These are phyloP conservation scores for Mycena rosella DNA, from an alignment of 768 basidiomycete genomes.

Conservation along the genomic window DNA sequence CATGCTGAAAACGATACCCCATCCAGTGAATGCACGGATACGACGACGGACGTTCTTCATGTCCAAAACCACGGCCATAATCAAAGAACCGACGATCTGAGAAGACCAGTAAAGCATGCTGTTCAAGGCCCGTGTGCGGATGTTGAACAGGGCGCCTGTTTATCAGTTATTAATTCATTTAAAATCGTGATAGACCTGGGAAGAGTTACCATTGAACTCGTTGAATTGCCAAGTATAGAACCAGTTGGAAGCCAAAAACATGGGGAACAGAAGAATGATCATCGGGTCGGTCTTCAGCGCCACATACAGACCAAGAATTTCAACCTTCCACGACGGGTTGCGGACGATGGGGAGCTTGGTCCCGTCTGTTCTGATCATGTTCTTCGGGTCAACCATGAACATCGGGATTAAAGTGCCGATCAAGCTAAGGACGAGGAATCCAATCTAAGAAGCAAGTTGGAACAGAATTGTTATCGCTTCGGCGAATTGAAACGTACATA, in stretches of 20 bases:
- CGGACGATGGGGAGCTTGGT: constrained; percentile 71
- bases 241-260: constrained; percentile 89
- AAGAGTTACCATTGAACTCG: constrained; percentile 69
- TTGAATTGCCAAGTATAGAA: constrained; percentile 92
- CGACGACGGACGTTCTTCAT: constrained; percentile 67
- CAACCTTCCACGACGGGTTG: constrained; percentile 84
- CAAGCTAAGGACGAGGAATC: constrained; percentile 78
- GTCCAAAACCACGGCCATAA: constrained; percentile 80
- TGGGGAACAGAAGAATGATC: constrained; percentile 83
- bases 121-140: constrained; percentile 82
- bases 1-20: constrained; percentile 71
- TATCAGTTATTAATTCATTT: not conserved
- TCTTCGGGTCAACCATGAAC: constrained; percentile 77
- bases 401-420: constrained; percentile 77
- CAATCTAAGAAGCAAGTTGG: constrained; percentile 65
- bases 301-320: constrained; percentile 77
- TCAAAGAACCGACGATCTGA: constrained; percentile 81
- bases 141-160: constrained; percentile 75
- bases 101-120: constrained; percentile 84
- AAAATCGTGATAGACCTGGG: not conserved
- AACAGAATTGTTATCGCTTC: constrained; percentile 10
- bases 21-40: constrained; percentile 77
- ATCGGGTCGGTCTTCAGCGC: constrained; percentile 78
- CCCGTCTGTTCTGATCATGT: constrained; percentile 82
- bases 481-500: constrained; percentile 64